These are phyloP conservation scores for Globisporangium nodosum DNA, from an alignment of 352 stramenopile species.

Conservation along the genomic window DNA sequence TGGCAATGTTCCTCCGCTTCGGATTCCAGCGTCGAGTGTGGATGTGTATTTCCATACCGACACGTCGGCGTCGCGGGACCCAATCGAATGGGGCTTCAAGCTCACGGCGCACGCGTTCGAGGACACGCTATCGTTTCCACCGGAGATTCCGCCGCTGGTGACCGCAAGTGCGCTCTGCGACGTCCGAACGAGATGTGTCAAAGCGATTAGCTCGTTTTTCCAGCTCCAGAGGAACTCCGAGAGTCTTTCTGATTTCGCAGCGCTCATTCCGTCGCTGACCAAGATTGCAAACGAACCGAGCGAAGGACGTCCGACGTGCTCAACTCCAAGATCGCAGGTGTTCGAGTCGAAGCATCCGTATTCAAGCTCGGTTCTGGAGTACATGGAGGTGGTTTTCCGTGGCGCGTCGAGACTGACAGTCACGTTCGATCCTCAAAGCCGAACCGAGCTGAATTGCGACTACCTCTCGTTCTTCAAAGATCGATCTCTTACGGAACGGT, in stretches of 20 bases:
- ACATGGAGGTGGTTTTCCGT: slow-evolving; percentile 74
- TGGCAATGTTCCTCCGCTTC: slow-evolving; percentile 40
- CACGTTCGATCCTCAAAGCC: slow-evolving; percentile 63
- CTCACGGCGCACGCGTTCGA: slow-evolving; percentile 66
- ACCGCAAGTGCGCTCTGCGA: slow-evolving; percentile 39
- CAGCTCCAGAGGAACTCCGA: slow-evolving; percentile 14
- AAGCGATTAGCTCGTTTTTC: slow-evolving; percentile 35
- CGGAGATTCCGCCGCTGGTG: slow-evolving; percentile 45
- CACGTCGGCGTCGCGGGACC: slow-evolving; percentile 17
- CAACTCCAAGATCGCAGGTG: slow-evolving; percentile 42
- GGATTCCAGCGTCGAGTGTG: slow-evolving; percentile 56
- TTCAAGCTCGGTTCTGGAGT: slow-evolving; percentile 67
- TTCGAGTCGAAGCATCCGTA: slow-evolving; percentile 88
- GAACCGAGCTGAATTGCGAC: slow-evolving; percentile 68
- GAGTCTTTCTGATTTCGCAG: slow-evolving; percentile 9
- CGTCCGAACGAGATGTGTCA: slow-evolving; percentile 52
- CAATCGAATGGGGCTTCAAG: slow-evolving; percentile 78
- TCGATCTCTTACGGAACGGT: slow-evolving; percentile 53
- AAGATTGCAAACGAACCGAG: slow-evolving; percentile 39
- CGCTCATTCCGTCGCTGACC: slow-evolving; percentile 28
- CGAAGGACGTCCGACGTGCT: slow-evolving; percentile 42
- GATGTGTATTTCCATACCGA: slow-evolving; percentile 76
- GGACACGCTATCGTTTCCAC: slow-evolving; percentile 39
- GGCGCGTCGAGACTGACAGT: slow-evolving; percentile 57
- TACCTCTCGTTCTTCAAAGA: slow-evolving; percentile 87